Conservation (phyloP, 768 basidiomycete species). For the Kwoniella shandongensis region DNA sequence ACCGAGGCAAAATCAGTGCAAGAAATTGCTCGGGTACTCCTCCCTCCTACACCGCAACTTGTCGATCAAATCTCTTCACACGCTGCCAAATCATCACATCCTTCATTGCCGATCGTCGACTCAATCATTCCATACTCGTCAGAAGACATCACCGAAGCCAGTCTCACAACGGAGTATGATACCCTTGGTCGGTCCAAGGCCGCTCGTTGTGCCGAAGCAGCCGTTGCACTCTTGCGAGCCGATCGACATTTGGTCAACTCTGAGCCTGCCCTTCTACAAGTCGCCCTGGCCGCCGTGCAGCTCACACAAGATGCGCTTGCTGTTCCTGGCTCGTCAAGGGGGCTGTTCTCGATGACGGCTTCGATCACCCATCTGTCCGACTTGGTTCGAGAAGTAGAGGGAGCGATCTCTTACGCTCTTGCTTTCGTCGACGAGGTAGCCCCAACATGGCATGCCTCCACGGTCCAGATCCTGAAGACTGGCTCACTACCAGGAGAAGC, state of each 20-base stretch:
- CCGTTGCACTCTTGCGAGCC: conserved; percentile 61
- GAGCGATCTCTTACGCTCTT: conserved; percentile 34
- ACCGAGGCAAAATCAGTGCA: conserved; percentile 6
- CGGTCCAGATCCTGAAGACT: conserved; percentile 17
- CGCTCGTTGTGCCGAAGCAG: conserved; percentile 63
- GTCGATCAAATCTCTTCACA: conserved; percentile 3
- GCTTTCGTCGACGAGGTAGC: conserved; percentile 21
- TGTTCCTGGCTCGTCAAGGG: conserved; percentile 59
- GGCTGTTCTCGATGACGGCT: conserved; percentile 58
- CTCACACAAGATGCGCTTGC: conserved; percentile 66
- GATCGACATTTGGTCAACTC: conserved; percentile 65
- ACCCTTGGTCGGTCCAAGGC: conserved; percentile 63
- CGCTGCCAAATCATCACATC: conserved; percentile 17
- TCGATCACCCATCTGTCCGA: conserved; percentile 56
- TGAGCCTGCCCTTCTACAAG: conserved; percentile 68
- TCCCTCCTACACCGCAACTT: conserved; percentile 16
- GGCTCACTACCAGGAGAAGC: not conserved
- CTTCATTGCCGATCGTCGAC: conserved; percentile 36
- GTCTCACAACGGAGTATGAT: conserved; percentile 51
- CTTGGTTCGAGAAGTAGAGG: conserved; percentile 33
- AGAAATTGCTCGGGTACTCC: conserved; percentile 15
- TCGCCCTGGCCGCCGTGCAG: conserved; percentile 65
- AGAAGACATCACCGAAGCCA: conserved; percentile 18
- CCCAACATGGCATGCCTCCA: conserved; percentile 24
- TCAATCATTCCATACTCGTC: conserved; percentile 25